Evolutionary conservation across 208 protist genomes (phyloP).

Genomic region (Crithidia fasciculata): DNA sequence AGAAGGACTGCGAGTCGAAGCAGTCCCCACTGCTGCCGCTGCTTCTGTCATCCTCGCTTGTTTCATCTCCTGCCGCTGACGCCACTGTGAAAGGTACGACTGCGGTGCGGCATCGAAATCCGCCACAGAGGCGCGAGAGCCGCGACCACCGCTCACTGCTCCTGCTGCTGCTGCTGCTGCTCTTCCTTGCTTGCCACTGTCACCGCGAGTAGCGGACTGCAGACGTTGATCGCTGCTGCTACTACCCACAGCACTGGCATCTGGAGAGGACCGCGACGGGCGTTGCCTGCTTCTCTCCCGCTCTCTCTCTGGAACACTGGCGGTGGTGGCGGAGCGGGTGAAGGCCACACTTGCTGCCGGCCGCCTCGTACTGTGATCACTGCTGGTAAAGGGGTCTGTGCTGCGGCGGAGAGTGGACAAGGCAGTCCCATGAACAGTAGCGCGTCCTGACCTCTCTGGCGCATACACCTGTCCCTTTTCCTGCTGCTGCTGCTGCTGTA

Average conservation of each 20-base stretch:
- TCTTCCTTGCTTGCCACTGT: background rate
- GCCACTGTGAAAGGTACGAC: slow-evolving; percentile 28
- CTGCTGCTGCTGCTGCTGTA: background rate
- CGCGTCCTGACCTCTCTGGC: background rate
- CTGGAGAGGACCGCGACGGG: no score
- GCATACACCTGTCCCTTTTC: background rate
- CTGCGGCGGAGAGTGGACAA: background rate
- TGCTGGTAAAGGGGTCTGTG: background rate
- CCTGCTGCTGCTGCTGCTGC: background rate
- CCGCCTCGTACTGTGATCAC: background rate
- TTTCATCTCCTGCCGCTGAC: slow-evolving; percentile 22
- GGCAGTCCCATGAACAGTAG: background rate
- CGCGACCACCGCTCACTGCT: background rate
- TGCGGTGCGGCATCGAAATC: slow-evolving; percentile 18
- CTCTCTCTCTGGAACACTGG: background rate
- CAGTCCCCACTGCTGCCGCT: background rate
- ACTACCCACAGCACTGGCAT: no score
- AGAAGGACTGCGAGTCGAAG: background rate
- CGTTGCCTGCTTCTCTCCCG: no score
- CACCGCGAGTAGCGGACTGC: no score
- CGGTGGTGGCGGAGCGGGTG: slow-evolving; percentile 9
- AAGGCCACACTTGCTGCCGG: slow-evolving; percentile 4
- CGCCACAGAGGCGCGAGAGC: background rate
- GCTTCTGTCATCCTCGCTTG: background rate
- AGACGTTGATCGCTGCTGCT: no score